Conservation (phyloP, 768 basidiomycete genomes). For the Russula virescens region DNA sequence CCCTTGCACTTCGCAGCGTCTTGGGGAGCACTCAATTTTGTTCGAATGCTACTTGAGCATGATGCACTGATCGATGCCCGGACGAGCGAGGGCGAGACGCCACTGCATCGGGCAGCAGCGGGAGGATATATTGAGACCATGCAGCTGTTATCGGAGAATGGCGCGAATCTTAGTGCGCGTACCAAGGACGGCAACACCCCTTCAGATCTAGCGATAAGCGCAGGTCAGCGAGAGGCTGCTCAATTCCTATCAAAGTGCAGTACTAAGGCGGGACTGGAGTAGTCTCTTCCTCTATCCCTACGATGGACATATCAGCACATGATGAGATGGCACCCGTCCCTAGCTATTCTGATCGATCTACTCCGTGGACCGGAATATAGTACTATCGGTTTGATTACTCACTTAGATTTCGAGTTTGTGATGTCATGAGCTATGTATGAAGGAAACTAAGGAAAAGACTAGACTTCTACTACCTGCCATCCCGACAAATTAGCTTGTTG, state of each 20-base stretch:
- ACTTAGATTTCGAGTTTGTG: too few relatives aligned
- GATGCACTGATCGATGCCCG: neutral
- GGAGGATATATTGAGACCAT: neutral
- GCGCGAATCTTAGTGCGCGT: neutral
- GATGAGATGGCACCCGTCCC: too few relatives aligned
- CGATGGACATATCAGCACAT: too few relatives aligned
- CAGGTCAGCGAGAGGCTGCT: neutral
- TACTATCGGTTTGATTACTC: too few relatives aligned
- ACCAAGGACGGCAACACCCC: neutral
- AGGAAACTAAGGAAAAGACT: too few relatives aligned
- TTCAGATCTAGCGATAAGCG: neutral
- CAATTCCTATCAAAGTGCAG: neutral
- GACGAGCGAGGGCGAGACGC: fast-evolving
- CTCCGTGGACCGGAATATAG: too few relatives aligned
- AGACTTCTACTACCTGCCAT: too few relatives aligned
- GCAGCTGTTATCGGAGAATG: neutral
- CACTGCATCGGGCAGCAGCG: neutral
- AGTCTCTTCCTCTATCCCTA: too few relatives aligned
- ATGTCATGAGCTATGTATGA: too few relatives aligned
- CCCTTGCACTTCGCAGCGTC: neutral
- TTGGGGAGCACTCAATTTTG: neutral
- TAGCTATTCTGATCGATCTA: too few relatives aligned
- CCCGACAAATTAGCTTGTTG: too few relatives aligned
- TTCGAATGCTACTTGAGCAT: neutral
- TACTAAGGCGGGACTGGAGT: too few relatives aligned